These are phyloP conservation scores for Persicaria maculosa DNA, from an alignment of 148 eudicot species.

Conservation along the genomic window DNA sequence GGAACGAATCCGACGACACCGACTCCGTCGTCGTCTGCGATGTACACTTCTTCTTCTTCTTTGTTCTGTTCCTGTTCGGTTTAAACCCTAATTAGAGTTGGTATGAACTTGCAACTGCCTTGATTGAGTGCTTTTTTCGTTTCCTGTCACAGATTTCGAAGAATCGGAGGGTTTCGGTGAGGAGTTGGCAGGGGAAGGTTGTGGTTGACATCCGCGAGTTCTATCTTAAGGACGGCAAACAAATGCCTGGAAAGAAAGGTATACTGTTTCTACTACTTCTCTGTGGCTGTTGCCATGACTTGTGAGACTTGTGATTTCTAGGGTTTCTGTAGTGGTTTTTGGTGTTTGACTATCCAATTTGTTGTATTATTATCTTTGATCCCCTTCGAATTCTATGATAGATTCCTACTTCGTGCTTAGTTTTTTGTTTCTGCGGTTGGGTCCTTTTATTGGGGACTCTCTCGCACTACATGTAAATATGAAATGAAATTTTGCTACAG, in stretches of 20 bases:
- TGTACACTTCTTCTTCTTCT: conserved; percentile 17
- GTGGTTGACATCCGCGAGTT: conserved; percentile 78
- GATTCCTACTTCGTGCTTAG: background rate
- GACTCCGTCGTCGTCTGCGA: conserved; percentile 46
- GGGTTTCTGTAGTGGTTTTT: background rate
- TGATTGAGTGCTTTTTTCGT: background rate
- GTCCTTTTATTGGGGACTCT: no score
- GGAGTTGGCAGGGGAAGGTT: conserved; percentile 63
- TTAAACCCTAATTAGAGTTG: background rate
- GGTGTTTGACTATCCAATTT: background rate
- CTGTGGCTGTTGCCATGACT: no score
- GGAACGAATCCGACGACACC: conserved; percentile 22
- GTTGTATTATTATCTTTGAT: background rate
- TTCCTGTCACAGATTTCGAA: conserved; percentile 47
- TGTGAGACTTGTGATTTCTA: background rate
- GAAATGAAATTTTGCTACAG: no score
- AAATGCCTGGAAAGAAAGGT: conserved; percentile 87
- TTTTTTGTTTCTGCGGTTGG: background rate
- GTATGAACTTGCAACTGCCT: background rate
- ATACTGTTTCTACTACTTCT: background rate
- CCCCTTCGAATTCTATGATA: background rate
- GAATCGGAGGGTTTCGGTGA: conserved; percentile 74
- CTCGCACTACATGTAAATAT: no score
- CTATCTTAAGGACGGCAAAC: conserved; percentile 68
- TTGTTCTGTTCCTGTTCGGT: background rate